phyloP scores from a whole-genome alignment of 2,329 filamentous ascomycete genomes.

The Cladophialophora exuberans region DNA sequence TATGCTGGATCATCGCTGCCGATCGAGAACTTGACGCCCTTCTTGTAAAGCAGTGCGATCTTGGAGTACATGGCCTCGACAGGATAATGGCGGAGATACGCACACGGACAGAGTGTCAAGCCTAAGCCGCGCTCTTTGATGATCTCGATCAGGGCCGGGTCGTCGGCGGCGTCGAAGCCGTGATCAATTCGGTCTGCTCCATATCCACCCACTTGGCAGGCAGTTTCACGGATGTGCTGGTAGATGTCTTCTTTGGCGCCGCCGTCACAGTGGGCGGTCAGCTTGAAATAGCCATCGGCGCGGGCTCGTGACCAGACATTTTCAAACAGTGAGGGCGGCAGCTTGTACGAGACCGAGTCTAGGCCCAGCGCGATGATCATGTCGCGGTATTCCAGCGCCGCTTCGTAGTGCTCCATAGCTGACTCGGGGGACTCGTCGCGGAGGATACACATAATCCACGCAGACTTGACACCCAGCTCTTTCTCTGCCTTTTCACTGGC shows the following conservation, averaged over 20 bases:
- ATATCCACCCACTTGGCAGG: constrained; percentile 35
- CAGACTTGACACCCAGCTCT: constrained; percentile 34
- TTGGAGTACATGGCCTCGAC: constrained; percentile 38
- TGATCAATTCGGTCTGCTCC: constrained; percentile 44
- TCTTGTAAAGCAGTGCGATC: constrained; percentile 48
- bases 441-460: constrained; percentile 51
- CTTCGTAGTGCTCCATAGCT: constrained; percentile 44
- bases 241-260: constrained; percentile 50
- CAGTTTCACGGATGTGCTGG: constrained; percentile 46
- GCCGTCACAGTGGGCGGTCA: constrained; percentile 56
- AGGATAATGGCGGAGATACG: constrained; percentile 36
- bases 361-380: constrained; percentile 13
- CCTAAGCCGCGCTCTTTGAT: constrained; percentile 41
- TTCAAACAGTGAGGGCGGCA: constrained; percentile 12
- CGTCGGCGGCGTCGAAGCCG: constrained; percentile 45
- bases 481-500: constrained; percentile 38
- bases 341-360: constrained; percentile 16
- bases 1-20: constrained; percentile 56
- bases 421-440: constrained; percentile 45
- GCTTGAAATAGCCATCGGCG: constrained; percentile 44
- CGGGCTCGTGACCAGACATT: constrained; percentile 35
- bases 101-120: constrained; percentile 49
- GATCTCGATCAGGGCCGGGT: constrained; percentile 39
- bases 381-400: constrained; percentile 34
- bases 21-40: constrained; percentile 51